Evolutionary conservation across 768 basidiomycete species (phyloP), one percentile per base, ranked within the genome.

Genomic region (Asterophora lycoperdoides): DNA sequence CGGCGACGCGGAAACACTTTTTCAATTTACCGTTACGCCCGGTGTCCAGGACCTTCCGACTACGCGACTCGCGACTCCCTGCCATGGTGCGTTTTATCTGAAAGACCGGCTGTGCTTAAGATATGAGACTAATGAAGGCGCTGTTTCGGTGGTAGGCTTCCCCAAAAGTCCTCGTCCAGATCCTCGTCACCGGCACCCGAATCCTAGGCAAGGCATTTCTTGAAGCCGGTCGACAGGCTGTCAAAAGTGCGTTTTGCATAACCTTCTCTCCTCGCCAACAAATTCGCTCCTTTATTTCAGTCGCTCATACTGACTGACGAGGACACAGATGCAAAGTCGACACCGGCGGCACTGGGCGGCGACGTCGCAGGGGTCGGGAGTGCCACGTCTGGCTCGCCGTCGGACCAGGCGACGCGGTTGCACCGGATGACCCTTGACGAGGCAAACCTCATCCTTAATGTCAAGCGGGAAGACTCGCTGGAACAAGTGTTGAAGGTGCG

Each of bases 351-450:
- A 2, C 68, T 83, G n/a, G 81, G 79, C 17, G 69, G 74, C 30
- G 89, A 90, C 51, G 81, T 79, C 15, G 81, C 81, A 11, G 90
- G 90, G 34, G 78, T 89, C 14, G 80, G 83, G 34, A 72, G 85
- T 42, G 88, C 89, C 14, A 87, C 73, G 10, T 83, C 87, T 11
- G 78, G 77, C n/a, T 89, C 88, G 19, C 55, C 74, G 7, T 89
- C 87, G 9, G 91, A 93, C 75, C 81, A 79, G 60, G 70, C 96
- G 33, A 92, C 90, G 44, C 80, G 86, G 55, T 81, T 89, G 55
- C 83, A 93, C 60, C 83, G 86, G 43, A 94, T 99, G 93, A 93
- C 92, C 6, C 59, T 95, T 57, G 94, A 97, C 57, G 96, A 99
- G 70, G 96, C 95, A 15, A 86, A 85, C 60, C 71, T 96, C 50